Conservation (phyloP, 192 early-diverging fungal species). For the Chytriomyces hyalinus region DNA sequence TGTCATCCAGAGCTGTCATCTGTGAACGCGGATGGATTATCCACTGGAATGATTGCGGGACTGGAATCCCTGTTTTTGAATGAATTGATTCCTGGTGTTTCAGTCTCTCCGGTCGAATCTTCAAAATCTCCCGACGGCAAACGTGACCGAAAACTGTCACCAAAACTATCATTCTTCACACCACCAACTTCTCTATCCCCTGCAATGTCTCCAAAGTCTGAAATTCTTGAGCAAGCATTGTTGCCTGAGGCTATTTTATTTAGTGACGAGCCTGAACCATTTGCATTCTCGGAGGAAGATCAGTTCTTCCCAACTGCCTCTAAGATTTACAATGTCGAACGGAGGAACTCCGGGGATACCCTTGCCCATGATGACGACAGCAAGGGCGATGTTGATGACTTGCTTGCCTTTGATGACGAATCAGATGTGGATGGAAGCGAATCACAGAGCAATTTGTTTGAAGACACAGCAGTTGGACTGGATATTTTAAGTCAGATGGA, state of each 20-base stretch:
- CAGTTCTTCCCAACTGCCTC: neutral
- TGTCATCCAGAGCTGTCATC: slow-evolving; percentile 53
- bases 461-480: slow-evolving; percentile 13
- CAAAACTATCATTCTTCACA: slow-evolving; percentile 15
- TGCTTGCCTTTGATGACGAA: slow-evolving; percentile 19
- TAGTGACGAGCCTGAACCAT: slow-evolving; percentile 9
- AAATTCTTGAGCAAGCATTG: neutral
- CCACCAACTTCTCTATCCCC: slow-evolving; percentile 31
- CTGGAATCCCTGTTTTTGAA: slow-evolving; percentile 28
- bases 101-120: neutral
- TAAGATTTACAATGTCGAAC: neutral
- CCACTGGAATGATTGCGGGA: neutral
- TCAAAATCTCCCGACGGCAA: neutral
- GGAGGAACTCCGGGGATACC: slow-evolving; percentile 23
- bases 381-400: neutral
- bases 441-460: slow-evolving; percentile 5
- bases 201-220: slow-evolving; percentile 26
- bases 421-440: neutral
- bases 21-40: neutral
- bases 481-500: slow-evolving; percentile 24
- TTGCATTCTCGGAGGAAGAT: slow-evolving; percentile 11
- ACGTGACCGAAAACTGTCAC: neutral
- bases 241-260: neutral
- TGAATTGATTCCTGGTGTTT: slow-evolving; percentile 19
- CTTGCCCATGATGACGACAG: neutral